Conservation (phyloP, 169 alveolate species). For the Cryptosporidium ryanae region DNA sequence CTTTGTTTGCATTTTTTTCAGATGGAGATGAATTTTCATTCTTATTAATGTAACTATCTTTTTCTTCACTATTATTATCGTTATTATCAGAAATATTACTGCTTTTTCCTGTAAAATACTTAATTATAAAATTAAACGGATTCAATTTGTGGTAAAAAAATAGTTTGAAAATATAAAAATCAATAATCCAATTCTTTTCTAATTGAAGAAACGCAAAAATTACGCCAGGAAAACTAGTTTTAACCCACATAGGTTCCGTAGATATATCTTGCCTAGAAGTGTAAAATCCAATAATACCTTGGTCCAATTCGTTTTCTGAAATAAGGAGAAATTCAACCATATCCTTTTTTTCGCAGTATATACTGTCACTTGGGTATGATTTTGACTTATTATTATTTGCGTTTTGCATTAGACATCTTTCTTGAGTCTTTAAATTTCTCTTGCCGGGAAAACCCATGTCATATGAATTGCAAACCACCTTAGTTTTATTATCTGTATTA, state of each 20-base stretch:
- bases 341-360: slow-evolving; percentile 57
- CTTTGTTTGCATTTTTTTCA: too few relatives aligned
- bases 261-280: slow-evolving; percentile 35
- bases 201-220: slow-evolving; percentile 63
- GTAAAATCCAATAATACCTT: slow-evolving; percentile 59
- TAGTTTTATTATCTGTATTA: neutral
- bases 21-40: neutral
- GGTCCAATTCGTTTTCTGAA: slow-evolving; percentile 34
- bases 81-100: neutral
- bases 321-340: slow-evolving; percentile 52
- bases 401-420: too few relatives aligned
- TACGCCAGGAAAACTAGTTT: slow-evolving; percentile 50
- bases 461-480: neutral
- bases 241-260: slow-evolving; percentile 70
- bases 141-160: slow-evolving; percentile 36
- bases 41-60: neutral
- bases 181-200: slow-evolving; percentile 70
- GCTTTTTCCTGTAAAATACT: neutral
- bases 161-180: slow-evolving; percentile 18
- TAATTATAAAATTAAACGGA: slow-evolving; percentile 21
- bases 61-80: neutral
- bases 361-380: neutral
- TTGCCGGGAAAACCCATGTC: too few relatives aligned
- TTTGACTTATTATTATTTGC: neutral
- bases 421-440: neutral